A percentile compares a stretch with the other conserved stretches of the same genome.
Conservation (phyloP, 2,329 filamentous ascomycete genomes). For the Monilinia aucupariae region DNA sequence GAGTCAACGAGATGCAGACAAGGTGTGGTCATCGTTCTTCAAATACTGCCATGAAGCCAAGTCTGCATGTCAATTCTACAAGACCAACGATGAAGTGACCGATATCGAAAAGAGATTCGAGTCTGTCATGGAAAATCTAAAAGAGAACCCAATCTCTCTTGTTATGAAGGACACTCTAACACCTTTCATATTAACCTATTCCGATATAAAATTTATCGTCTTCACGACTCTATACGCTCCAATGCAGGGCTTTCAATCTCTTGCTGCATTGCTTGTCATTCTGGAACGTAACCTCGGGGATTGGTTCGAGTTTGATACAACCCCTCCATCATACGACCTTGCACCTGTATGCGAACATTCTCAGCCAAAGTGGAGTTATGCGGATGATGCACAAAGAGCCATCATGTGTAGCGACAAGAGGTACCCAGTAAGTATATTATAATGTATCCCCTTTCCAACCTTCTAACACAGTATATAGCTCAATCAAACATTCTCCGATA, state of each 20-base stretch:
- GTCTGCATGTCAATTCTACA: slow-evolving; percentile 29
- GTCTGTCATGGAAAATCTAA: slow-evolving; percentile 40
- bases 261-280: slow-evolving; percentile 27
- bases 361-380: slow-evolving; percentile 18
- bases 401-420: slow-evolving; percentile 33
- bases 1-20: slow-evolving; percentile 30
- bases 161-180: slow-evolving; percentile 20
- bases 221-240: slow-evolving; percentile 33
- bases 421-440: slow-evolving; percentile 25
- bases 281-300: slow-evolving; percentile 38
- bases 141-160: slow-evolving; percentile 32
- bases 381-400: slow-evolving; percentile 25
- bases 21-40: slow-evolving; percentile 29
- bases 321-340: slow-evolving; percentile 10
- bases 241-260: slow-evolving; percentile 22
- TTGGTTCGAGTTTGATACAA: slow-evolving; percentile 31
- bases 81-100: slow-evolving; percentile 21
- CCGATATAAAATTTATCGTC: slow-evolving; percentile 29
- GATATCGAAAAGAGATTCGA: slow-evolving; percentile 28
- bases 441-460: neutral
- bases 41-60: slow-evolving; percentile 36
- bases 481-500: slow-evolving; percentile 29
- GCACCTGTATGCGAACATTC: slow-evolving; percentile 19
- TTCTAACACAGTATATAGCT: slow-evolving; percentile 23
- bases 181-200: slow-evolving; percentile 29